A percentile compares a stretch with the other conserved stretches of the same genome.
phyloP scores from a whole-genome alignment of 805 yeast species.

The Zygosaccharomyces lentus region DNA sequence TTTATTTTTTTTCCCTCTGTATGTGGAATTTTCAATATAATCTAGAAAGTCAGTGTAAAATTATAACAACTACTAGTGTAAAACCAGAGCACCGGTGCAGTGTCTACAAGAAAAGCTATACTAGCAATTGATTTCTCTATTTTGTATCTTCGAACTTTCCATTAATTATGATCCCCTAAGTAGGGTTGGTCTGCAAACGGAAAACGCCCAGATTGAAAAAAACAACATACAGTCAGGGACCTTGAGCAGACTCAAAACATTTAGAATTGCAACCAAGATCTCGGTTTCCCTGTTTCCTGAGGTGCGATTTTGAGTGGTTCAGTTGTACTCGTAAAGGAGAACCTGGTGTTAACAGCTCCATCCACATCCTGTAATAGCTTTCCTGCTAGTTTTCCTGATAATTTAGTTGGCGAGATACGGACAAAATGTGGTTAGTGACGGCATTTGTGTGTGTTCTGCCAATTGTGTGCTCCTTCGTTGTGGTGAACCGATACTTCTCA shows the following conservation, averaged over 20 bases:
- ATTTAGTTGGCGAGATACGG: neutral
- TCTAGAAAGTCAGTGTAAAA: too few species aligned
- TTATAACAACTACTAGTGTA: too few species aligned
- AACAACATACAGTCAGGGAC: neutral
- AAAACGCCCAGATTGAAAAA: neutral
- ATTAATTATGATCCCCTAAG: neutral
- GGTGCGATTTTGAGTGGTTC: too few species aligned
- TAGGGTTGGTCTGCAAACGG: neutral
- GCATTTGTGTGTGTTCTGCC: conserved; percentile 5
- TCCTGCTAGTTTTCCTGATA: neutral
- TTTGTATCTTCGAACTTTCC: neutral
- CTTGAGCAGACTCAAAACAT: neutral
- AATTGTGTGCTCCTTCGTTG: conserved; percentile 15
- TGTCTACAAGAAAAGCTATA: too few species aligned
- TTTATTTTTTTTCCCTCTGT: too few species aligned
- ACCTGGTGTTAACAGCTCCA: too few species aligned
- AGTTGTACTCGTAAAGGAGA: too few species aligned
- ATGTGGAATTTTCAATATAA: too few species aligned
- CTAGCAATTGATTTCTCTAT: too few species aligned
- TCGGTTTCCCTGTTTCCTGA: neutral
- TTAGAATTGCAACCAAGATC: neutral
- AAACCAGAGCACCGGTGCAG: too few species aligned
- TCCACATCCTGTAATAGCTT: too few species aligned
- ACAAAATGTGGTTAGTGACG: conserved; percentile 13
- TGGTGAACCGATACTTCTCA: conserved; percentile 29